phyloP scores from a whole-genome alignment of 2,329 filamentous ascomycete species.

The Aspergillus sergii region DNA sequence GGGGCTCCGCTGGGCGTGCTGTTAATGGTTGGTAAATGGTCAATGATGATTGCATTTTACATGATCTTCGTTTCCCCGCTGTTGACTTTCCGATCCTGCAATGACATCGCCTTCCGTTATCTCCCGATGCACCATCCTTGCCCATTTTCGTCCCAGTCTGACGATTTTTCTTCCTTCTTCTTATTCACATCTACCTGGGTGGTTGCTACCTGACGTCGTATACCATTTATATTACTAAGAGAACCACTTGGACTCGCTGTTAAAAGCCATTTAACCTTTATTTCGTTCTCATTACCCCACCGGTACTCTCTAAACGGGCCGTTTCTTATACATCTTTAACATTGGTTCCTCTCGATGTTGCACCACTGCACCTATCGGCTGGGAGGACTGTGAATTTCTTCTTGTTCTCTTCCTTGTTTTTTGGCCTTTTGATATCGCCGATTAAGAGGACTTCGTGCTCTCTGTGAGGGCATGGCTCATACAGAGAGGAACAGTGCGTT shows the following conservation, averaged over 20 bases:
- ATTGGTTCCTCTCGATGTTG: background rate
- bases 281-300: background rate
- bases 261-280: background rate
- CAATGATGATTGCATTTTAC: constrained; percentile 4
- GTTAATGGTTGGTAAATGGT: background rate
- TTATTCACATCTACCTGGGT: background rate
- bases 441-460: constrained; percentile 18
- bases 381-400: background rate
- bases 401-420: background rate
- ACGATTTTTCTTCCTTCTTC: constrained; percentile 8
- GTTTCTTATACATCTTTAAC: background rate
- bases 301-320: background rate
- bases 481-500: constrained; percentile 34
- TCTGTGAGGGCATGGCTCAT: constrained; percentile 42
- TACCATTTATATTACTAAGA: constrained; percentile 3
- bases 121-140: constrained; percentile 19
- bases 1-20: background rate
- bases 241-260: background rate
- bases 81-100: constrained; percentile 13
- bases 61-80: constrained; percentile 15
- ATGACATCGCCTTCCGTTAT: constrained; percentile 10
- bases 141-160: constrained; percentile 12
- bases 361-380: background rate
- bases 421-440: background rate
- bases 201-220: background rate